Evolutionary conservation across 352 stramenopile species (phyloP).

Genomic region (Pythium scleroteichum): DNA sequence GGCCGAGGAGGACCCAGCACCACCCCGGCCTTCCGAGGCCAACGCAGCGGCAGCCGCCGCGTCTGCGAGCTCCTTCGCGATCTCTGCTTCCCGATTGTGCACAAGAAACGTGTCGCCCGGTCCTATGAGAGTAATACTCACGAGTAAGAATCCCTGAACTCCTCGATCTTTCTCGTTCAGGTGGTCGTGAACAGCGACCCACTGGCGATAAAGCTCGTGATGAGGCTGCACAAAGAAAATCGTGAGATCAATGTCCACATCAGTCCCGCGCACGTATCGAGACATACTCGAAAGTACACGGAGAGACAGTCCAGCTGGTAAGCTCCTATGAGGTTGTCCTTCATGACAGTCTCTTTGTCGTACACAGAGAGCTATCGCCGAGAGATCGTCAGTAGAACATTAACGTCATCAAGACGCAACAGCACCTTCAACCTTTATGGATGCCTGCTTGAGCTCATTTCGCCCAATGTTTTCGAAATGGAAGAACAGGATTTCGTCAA

Average conservation of each 20-base stretch:
- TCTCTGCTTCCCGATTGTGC: slow-evolving; percentile 69
- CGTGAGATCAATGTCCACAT: background rate
- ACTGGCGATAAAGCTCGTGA: slow-evolving; percentile 89
- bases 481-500: slow-evolving; percentile 92
- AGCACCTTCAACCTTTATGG: slow-evolving; percentile 47
- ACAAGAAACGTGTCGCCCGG: slow-evolving; percentile 66
- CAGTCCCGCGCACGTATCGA: background rate
- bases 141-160: slow-evolving; percentile 79
- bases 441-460: slow-evolving; percentile 62
- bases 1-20: background rate
- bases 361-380: slow-evolving; percentile 59
- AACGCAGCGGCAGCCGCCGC: slow-evolving; percentile 3
- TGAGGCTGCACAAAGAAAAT: slow-evolving; percentile 40
- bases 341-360: slow-evolving; percentile 67
- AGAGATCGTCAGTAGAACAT: background rate
- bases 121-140: slow-evolving; percentile 70
- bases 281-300: slow-evolving; percentile 63
- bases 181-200: slow-evolving; percentile 90
- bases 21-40: background rate
- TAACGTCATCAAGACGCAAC: background rate
- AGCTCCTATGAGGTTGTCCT: slow-evolving; percentile 82
- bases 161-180: slow-evolving; percentile 79
- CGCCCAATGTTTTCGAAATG: slow-evolving; percentile 83
- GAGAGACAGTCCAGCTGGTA: slow-evolving; percentile 85
- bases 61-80: slow-evolving; percentile 51